Conservation (phyloP, 768 basidiomycete species). For the Boletus eberwhitei region DNA sequence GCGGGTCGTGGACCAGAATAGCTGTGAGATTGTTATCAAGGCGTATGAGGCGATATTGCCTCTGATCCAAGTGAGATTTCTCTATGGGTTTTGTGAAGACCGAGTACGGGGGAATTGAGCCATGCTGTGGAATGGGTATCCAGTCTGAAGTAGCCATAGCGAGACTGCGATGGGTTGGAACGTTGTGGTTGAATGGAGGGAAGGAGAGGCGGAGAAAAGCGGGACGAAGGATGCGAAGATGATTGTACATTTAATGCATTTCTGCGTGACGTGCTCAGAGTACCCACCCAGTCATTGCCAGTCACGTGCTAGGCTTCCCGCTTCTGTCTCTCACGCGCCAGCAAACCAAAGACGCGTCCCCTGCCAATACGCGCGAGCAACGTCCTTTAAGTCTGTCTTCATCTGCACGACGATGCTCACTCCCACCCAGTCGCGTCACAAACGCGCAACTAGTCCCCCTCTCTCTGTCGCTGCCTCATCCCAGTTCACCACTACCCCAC, state of each 20-base stretch:
- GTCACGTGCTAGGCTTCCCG: slow-evolving; percentile 13
- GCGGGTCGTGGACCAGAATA: slow-evolving; percentile 75
- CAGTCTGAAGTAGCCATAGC: slow-evolving; percentile 26
- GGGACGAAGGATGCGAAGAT: slow-evolving; percentile 9
- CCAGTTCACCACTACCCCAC: slow-evolving; percentile 42
- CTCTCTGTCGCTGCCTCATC: slow-evolving; percentile 37
- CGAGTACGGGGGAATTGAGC: slow-evolving; percentile 41
- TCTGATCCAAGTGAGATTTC: slow-evolving; percentile 73
- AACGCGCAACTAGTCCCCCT: slow-evolving; percentile 32
- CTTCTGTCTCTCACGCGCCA: slow-evolving; percentile 8
- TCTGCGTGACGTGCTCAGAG: background rate
- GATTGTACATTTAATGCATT: too few relatives aligned
- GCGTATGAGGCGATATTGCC: slow-evolving; percentile 75
- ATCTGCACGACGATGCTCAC: slow-evolving; percentile 14
- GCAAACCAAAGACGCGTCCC: slow-evolving; percentile 21
- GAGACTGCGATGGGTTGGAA: slow-evolving; percentile 11
- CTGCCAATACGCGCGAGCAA: slow-evolving; percentile 6
- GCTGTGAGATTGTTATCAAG: slow-evolving; percentile 91
- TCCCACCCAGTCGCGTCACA: slow-evolving; percentile 24
- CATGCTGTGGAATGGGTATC: slow-evolving; percentile 12
- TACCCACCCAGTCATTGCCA: slow-evolving; percentile 24
- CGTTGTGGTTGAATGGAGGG: background rate
- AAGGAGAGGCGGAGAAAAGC: slow-evolving; percentile 7
- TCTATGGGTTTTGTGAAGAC: slow-evolving; percentile 60
- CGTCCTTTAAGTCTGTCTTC: slow-evolving; percentile 4